Conservation (phyloP, 305 asterid species). For the Plantago lanceolata region DNA sequence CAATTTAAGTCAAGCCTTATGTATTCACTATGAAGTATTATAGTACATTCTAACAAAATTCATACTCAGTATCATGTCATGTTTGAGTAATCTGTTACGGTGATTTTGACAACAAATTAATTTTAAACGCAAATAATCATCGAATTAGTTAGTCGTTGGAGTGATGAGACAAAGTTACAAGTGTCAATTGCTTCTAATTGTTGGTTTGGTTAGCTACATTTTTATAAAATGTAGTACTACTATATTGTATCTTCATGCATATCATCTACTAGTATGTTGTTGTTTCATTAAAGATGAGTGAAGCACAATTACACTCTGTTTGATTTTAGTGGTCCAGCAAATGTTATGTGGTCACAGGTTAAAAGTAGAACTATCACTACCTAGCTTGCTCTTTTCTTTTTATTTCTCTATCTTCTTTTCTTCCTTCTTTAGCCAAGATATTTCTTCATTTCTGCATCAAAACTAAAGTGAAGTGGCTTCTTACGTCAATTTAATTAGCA, state of each 20-base stretch:
- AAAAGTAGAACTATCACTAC: background rate
- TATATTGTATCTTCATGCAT: too few relatives aligned
- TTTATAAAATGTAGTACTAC: background rate
- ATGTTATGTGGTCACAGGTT: background rate
- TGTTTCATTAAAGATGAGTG: background rate
- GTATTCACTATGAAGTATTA: too few relatives aligned
- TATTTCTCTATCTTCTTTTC: background rate
- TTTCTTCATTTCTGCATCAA: background rate
- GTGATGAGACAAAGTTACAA: background rate
- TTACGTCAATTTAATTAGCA: background rate
- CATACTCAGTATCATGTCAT: too few relatives aligned
- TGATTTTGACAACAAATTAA: too few relatives aligned
- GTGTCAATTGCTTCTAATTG: background rate
- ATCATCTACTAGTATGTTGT: too few relatives aligned
- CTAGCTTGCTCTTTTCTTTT: background rate
- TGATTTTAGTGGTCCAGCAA: constrained; percentile 4
- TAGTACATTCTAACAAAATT: too few relatives aligned
- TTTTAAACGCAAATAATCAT: too few relatives aligned
- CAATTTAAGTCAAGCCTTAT: too few relatives aligned
- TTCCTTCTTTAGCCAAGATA: background rate
- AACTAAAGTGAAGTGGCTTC: constrained; percentile 1
- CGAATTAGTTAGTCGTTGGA: background rate
- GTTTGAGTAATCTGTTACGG: too few relatives aligned
- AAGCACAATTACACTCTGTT: too few relatives aligned
- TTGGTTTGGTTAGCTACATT: background rate